Conservation (phyloP, 257 asterid genomes). For the Perilla frutescens region DNA sequence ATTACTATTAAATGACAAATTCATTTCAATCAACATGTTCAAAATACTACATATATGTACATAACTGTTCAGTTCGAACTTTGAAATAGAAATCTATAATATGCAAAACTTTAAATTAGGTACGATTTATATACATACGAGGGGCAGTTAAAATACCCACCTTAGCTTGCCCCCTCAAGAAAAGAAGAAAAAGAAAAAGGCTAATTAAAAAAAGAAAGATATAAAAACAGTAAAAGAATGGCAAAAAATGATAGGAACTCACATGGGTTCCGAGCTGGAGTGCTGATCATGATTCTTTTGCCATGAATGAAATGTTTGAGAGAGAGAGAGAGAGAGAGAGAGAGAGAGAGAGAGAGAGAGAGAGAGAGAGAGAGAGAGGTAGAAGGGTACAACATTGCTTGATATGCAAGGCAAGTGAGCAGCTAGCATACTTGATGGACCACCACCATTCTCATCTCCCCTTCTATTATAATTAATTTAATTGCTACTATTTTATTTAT, state of each 20-base stretch:
- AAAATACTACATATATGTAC: no score
- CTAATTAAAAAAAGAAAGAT: slow-evolving; percentile 28
- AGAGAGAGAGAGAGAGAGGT: slow-evolving; percentile 11
- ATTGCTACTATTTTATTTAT: neutral
- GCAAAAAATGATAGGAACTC: slow-evolving; percentile 68
- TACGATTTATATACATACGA: neutral
- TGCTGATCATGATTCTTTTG: slow-evolving; percentile 74
- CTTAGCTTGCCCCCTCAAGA: slow-evolving; percentile 12
- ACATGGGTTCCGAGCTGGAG: slow-evolving; percentile 83
- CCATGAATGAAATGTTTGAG: slow-evolving; percentile 50
- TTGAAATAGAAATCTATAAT: neutral
- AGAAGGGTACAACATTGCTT: slow-evolving; percentile 60
- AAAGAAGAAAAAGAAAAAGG: neutral
- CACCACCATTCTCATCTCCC: slow-evolving; percentile 55
- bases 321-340: slow-evolving; percentile 44
- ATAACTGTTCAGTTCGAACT: neutral
- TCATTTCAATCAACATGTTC: neutral
- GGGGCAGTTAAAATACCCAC: neutral
- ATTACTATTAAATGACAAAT: neutral
- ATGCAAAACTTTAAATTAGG: neutral
- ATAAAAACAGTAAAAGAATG: slow-evolving; percentile 42
- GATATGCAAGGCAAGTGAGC: slow-evolving; percentile 84
- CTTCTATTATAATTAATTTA: neutral
- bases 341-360: slow-evolving; percentile 36
- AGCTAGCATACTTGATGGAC: slow-evolving; percentile 70